Conservation (phyloP, 2,329 filamentous ascomycete genomes). For the Fusarium equiseti region DNA sequence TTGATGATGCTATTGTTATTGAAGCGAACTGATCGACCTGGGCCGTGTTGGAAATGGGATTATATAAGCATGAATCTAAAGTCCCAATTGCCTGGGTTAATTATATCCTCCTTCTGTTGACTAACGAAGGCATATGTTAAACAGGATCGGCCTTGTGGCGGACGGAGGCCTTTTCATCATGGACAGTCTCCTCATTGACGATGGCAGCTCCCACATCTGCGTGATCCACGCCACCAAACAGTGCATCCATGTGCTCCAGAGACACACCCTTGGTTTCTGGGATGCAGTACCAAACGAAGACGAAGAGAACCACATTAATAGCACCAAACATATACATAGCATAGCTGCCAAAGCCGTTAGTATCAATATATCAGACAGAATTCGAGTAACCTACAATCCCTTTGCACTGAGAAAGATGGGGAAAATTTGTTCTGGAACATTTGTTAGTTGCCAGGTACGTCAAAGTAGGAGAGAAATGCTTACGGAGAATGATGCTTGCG, state of each 20-base stretch:
- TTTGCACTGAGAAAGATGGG: background rate
- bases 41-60: too few species aligned
- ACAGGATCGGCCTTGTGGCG: background rate
- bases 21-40: too few species aligned
- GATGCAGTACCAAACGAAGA: slow-evolving; percentile 12
- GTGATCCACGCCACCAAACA: slow-evolving; percentile 4
- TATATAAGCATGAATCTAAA: too few species aligned
- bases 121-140: too few species aligned
- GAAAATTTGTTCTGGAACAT: background rate
- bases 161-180: background rate
- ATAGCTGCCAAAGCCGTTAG: background rate
- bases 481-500: slow-evolving; percentile 8
- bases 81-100: too few species aligned
- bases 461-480: background rate
- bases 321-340: slow-evolving; percentile 16
- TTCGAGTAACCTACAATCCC: background rate
- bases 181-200: background rate
- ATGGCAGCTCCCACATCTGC: background rate
- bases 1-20: too few species aligned
- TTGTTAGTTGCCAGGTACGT: accelerated
- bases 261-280: slow-evolving; percentile 5
- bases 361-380: background rate
- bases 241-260: slow-evolving; percentile 7
- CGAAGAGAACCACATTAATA: background rate
- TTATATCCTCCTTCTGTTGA: too few species aligned